Evolutionary conservation across 768 basidiomycete species (phyloP), one percentile per base, ranked within the genome.

Genomic region (Lactifluus subvellereus): DNA sequence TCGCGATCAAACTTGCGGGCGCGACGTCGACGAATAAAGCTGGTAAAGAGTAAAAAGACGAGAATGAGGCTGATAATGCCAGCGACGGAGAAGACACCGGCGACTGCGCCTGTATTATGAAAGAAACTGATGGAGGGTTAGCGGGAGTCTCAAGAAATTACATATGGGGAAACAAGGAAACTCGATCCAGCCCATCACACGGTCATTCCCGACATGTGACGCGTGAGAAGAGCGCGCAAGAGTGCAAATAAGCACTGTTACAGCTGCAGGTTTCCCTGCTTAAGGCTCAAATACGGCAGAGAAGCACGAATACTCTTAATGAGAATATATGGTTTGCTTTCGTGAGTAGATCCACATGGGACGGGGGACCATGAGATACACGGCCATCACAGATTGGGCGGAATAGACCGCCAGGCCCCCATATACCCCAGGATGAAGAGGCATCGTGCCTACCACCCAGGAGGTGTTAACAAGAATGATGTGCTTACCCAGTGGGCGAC

Each of bases 1-100:
- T 91, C 89, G n/a, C 79, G 78, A 71, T 91, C 89, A 68, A 89
- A 86, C 48, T 80, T 77, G 63, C 77, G 72, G 3, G 83, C 84
- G 1, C 86, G 83, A 7, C 85, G 84, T 0, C 88, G 82, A 9
- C 88, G 85, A 66, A 88, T 64, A 63, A 74, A 73, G 61, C 79
- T 83, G 42, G 82, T 79, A 51, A 76, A 76, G 63, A 90, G 70
- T 70, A 83, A 11, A 68, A 90, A 70, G 69, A 81, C 14, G 67
- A 88, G 58, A 9, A 75, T 82, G 52, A 83, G 65, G 20, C 69
- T 82, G 55, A 88, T 70, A 38, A 91, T 68, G n/a, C 88, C 88
- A 16, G 85, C 87, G 51, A 84, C 86, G 20, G 83, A 75, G 75
- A 90, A 91, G 0, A 84, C 83, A 13, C 85, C 89, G 2, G 85